Base-by-base conservation (phyloP, 2,329 filamentous ascomycete genomes). In the Podosphaera leucotricha region DNA sequence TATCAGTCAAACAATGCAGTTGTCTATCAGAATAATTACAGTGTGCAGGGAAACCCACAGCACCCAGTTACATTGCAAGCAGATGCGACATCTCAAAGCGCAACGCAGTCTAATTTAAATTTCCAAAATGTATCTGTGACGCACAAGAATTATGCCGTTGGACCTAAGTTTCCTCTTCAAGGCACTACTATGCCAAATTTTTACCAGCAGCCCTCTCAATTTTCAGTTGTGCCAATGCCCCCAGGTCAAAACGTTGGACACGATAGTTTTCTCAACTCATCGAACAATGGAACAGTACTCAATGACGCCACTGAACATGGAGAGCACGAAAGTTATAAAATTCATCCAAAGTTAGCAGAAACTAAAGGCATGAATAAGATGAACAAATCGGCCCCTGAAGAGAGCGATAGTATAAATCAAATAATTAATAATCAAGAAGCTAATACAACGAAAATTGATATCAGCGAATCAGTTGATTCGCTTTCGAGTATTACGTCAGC, bases 401-500 rank as follows among this genome's bases (percentile, higher is more conserved):
- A 33, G 13, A 33, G 13, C 6, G 13, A 4, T 22, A 13, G n/a
- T n/a, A n/a, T 13, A 26, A 16, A n/a, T 16, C 38, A 20, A 26
- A 20, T 16, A 7, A 16, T 16, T 26, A 5, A 4, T 13, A 13
- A 26, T 26, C 8, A 16, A 18, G 26, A 26, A 11, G 21, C 21
- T 11, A 41, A 16, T 26, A n/a, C 38, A n/a, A 7, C 20, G 2
- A 20, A 20, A 4, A 18, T 10, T 24, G 18, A 40, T 8, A 13
- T 41, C n/a, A 13, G 21, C 16, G 41, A 22, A 3, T 16, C 16
- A 20, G 41, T 8, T n/a, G 20, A 43, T 43, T 46, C 50, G 4
- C 50, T 50, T 6, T 44, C 56, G 30, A 56, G 51, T 21, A 53
- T 54, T 7, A 53, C 49, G 11, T 57, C 56, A 26, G 48, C 48